These are phyloP conservation scores for Punctularia strigosozonata DNA, from an alignment of 768 basidiomycete genomes.

Conservation along the genomic window DNA sequence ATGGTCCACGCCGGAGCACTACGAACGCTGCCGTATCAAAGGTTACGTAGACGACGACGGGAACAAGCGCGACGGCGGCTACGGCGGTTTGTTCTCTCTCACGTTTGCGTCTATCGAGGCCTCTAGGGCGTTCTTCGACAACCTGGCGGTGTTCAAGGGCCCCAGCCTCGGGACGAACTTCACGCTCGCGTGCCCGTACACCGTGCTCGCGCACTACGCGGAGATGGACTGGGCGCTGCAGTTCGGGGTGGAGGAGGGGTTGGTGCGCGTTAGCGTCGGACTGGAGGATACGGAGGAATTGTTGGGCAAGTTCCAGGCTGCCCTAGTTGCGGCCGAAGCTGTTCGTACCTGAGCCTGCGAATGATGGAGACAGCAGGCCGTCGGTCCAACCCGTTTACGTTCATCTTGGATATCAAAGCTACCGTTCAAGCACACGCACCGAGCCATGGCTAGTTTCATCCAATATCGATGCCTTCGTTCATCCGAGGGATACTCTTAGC, in stretches of 20 bases:
- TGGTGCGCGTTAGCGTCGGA: slow-evolving; percentile 89
- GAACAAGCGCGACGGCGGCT: slow-evolving; percentile 39
- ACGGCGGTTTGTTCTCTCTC: slow-evolving; percentile 80
- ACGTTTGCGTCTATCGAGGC: slow-evolving; percentile 64
- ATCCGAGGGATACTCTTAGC: no score
- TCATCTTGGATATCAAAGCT: no score
- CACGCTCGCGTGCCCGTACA: slow-evolving; percentile 89
- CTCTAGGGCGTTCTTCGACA: slow-evolving; percentile 75
- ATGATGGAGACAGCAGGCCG: neutral
- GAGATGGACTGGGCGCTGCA: slow-evolving; percentile 88
- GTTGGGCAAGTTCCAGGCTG: slow-evolving; percentile 44
- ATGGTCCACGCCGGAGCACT: slow-evolving; percentile 61
- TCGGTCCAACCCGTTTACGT: slow-evolving; percentile 2
- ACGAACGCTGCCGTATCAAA: slow-evolving; percentile 53
- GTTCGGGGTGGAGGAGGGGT: slow-evolving; percentile 72
- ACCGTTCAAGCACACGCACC: no score
- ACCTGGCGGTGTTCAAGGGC: slow-evolving; percentile 75
- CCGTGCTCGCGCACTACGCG: slow-evolving; percentile 79
- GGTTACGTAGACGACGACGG: slow-evolving; percentile 15
- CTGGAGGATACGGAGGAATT: slow-evolving; percentile 61
- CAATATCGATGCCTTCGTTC: no score
- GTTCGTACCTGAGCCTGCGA: slow-evolving; percentile 3
- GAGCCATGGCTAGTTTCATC: no score
- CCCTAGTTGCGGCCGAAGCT: slow-evolving; percentile 65
- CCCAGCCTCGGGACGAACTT: slow-evolving; percentile 93